A percentile compares a stretch with the other conserved stretches of the same genome.
These are phyloP conservation scores for Aspergillus egyptiacus DNA, from an alignment of 495 filamentous ascomycete species.

Conservation along the genomic window DNA sequence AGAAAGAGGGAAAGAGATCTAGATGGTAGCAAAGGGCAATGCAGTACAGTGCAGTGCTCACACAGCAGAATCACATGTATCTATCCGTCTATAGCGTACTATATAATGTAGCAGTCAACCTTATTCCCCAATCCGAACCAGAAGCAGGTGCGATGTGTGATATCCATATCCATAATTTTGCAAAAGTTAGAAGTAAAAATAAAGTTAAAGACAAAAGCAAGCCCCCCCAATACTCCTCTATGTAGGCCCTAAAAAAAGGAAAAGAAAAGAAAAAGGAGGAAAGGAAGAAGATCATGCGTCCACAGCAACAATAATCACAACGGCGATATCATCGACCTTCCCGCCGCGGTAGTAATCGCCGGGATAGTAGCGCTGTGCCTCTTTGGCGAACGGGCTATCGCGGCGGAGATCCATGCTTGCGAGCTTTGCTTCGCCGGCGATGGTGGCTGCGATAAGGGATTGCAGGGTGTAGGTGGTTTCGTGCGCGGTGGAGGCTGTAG, in stretches of 20 bases:
- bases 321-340: constrained; percentile 88
- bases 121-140: no score
- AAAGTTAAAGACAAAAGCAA: background rate
- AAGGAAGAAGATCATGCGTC: constrained; percentile 18
- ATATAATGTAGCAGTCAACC: constrained; percentile 8
- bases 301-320: constrained; percentile 67
- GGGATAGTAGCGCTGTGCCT: constrained; percentile 80
- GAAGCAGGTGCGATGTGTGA: no score
- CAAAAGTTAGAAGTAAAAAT: background rate
- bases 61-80: background rate
- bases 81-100: constrained; percentile 2
- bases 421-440: constrained; percentile 73
- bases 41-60: background rate
- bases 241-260: background rate
- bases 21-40: no score
- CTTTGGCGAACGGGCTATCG: constrained; percentile 91
- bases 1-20: no score
- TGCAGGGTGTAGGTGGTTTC: constrained; percentile 49
- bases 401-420: constrained; percentile 71
- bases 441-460: constrained; percentile 66
- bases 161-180: no score
- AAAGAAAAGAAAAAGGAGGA: background rate
- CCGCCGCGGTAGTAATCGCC: constrained; percentile 79
- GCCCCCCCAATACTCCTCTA: background rate
- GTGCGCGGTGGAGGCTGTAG: constrained; percentile 7